Percentiles rank a stretch among this genome's conserved stretches.
These are phyloP conservation scores for Aurifilum marmelostoma DNA, from an alignment of 2,329 filamentous ascomycete species.

Conservation along the genomic window DNA sequence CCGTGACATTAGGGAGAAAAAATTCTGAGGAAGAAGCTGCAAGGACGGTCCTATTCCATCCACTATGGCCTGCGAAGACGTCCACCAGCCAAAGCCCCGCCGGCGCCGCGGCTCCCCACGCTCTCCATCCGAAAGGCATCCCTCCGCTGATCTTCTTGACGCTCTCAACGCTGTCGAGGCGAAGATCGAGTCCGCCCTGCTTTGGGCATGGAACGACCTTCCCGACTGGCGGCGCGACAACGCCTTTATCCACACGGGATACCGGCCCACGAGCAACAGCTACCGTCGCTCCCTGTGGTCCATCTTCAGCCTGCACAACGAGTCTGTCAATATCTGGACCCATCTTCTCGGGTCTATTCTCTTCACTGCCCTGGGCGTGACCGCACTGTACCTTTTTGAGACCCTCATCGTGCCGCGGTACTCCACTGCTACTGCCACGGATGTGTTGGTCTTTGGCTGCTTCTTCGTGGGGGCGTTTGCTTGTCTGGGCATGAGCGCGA, in stretches of 20 bases:
- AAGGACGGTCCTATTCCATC: too few species aligned
- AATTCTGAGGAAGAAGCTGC: too few species aligned
- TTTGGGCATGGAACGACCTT: slow-evolving; percentile 62
- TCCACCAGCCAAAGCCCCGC: slow-evolving; percentile 11
- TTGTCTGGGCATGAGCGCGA: slow-evolving; percentile 80
- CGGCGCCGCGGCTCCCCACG: slow-evolving; percentile 21
- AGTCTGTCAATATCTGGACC: slow-evolving; percentile 65
- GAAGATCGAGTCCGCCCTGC: slow-evolving; percentile 45
- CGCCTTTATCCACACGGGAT: slow-evolving; percentile 56
- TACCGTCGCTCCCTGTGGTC: slow-evolving; percentile 51
- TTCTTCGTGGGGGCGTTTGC: slow-evolving; percentile 77
- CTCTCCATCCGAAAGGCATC: slow-evolving; percentile 23
- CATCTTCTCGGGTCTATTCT: slow-evolving; percentile 67
- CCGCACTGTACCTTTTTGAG: slow-evolving; percentile 57
- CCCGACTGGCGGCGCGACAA: slow-evolving; percentile 64
- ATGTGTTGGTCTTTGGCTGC: slow-evolving; percentile 74
- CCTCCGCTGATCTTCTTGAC: slow-evolving; percentile 27
- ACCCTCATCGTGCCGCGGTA: slow-evolving; percentile 65
- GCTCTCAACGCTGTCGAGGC: slow-evolving; percentile 42
- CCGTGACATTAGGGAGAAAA: neutral
- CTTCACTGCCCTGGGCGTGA: slow-evolving; percentile 47
- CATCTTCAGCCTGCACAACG: slow-evolving; percentile 59
- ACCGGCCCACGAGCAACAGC: slow-evolving; percentile 55
- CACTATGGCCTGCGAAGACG: slow-evolving; percentile 1
- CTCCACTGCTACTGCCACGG: slow-evolving; percentile 59